Base-by-base conservation (phyloP, 768 basidiomycete genomes). In the Amanita molliuscula region DNA sequence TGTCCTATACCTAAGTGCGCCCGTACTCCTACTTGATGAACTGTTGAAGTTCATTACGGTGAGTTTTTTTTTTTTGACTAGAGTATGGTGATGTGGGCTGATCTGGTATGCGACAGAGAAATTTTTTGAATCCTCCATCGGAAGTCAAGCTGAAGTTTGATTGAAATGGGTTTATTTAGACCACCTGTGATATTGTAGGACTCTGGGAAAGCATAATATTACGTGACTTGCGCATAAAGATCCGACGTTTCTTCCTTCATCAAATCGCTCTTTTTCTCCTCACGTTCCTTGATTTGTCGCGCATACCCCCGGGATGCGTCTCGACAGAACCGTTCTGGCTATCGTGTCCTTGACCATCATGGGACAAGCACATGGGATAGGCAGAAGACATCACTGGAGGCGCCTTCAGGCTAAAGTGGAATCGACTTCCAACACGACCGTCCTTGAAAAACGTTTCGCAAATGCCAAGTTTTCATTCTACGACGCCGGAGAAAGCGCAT, bases 21-120 rank as follows among this genome's bases (percentile, higher is more conserved):
- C 95, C 16, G 92, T 99, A 29, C 61, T 99, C 34, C 46, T 88
- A 43, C 82, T 98, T 43, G 95, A 98, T 65, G 96, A 98, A 66
- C 58, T 86, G 21, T 71, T 98, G 61, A 98, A 98, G 65, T 82
- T 85, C 54, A 65, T 88, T 48, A 78, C 87, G 57, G 88, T 88
- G 58, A 64, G 83, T 63, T 33, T 38, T 33, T 5, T 26, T n/a
- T 33, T 38, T 33, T 5, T 26, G n/a, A 3, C 15, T 11, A 20
- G 28, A 2, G 9, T 13, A 42, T 44, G 42, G 2, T 29, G 34
- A 37, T 10, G 20, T 6, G 16, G 20, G 25, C 42, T 44, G 29
- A 50, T 47, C 11, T 36, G 15, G 31, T 2, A 11, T 34, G 31
- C 36, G 23, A 20, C 52, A 80, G 77, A 67, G 71, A 31, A 74